These are phyloP conservation scores for Fusarium humuli DNA, from an alignment of 2,329 filamentous ascomycete genomes.

Conservation along the genomic window DNA sequence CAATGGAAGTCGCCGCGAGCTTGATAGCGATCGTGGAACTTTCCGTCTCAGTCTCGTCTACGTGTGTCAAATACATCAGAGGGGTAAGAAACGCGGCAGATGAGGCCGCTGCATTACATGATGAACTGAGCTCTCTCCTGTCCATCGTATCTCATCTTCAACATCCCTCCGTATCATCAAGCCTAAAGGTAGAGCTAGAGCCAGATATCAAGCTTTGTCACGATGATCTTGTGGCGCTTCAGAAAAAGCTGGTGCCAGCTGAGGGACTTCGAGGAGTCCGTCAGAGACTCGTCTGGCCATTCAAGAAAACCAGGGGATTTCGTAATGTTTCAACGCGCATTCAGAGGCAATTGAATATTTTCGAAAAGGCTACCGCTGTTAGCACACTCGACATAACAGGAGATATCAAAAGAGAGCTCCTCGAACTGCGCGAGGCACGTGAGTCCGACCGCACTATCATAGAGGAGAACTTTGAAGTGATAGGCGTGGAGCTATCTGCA, in stretches of 20 bases:
- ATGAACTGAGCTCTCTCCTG: background rate
- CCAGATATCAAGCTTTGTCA: background rate
- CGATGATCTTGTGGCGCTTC: background rate
- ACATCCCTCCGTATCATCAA: background rate
- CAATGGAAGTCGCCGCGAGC: background rate
- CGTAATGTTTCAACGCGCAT: too few species aligned
- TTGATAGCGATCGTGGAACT: background rate
- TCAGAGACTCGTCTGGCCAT: too few species aligned
- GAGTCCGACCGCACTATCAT: too few species aligned
- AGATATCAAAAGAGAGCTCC: too few species aligned
- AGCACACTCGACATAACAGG: too few species aligned
- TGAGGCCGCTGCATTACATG: background rate
- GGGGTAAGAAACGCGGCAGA: background rate
- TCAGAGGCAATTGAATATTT: too few species aligned
- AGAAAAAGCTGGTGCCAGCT: background rate
- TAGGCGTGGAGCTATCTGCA: too few species aligned
- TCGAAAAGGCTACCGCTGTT: too few species aligned
- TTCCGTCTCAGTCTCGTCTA: background rate
- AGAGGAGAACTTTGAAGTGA: too few species aligned
- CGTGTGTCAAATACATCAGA: background rate
- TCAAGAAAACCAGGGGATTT: too few species aligned
- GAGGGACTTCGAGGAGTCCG: too few species aligned
- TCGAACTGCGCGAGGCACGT: too few species aligned
- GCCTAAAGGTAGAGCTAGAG: background rate
- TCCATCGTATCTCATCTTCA: background rate